Percentiles rank a stretch among this genome's conserved stretches.
Evolutionary conservation across 2,329 filamentous ascomycete species (phyloP).

Genomic region (Colletotrichum melonis): DNA sequence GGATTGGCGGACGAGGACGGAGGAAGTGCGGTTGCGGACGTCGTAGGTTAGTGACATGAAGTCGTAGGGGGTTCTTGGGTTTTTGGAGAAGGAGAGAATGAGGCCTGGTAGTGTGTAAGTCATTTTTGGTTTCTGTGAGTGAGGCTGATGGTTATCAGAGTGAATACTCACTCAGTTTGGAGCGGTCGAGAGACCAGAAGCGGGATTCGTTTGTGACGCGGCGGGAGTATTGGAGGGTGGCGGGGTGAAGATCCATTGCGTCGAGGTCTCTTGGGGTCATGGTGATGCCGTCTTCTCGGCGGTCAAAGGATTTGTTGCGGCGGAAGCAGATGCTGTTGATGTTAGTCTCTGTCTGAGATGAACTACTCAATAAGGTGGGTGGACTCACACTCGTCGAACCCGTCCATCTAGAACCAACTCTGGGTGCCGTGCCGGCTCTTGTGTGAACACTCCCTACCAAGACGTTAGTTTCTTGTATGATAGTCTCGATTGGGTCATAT

Average conservation of each 20-base stretch:
- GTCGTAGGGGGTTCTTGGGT: slow-evolving; percentile 57
- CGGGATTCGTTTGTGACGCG: slow-evolving; percentile 52
- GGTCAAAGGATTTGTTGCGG: slow-evolving; percentile 44
- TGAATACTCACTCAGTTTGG: slow-evolving; percentile 44
- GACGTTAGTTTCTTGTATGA: neutral
- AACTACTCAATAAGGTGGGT: no score
- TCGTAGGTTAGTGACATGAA: slow-evolving; percentile 60
- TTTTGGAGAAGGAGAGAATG: slow-evolving; percentile 57
- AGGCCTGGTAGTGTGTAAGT: slow-evolving; percentile 45
- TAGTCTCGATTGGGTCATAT: neutral
- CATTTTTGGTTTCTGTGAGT: neutral
- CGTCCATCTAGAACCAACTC: slow-evolving; percentile 44
- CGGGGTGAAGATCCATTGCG: slow-evolving; percentile 50
- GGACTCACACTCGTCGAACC: slow-evolving; percentile 48
- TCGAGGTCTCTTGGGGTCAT: slow-evolving; percentile 48
- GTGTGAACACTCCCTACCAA: slow-evolving; percentile 30
- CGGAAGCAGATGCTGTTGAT: slow-evolving; percentile 48
- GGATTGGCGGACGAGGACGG: slow-evolving; percentile 55
- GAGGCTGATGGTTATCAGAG: neutral
- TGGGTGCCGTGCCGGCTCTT: slow-evolving; percentile 29
- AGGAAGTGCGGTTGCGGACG: slow-evolving; percentile 50
- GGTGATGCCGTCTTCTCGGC: slow-evolving; percentile 48
- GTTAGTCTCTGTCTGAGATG: neutral
- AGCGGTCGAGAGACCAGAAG: slow-evolving; percentile 52
- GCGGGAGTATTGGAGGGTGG: slow-evolving; percentile 52